Base-by-base conservation (phyloP, 495 filamentous ascomycete genomes). In the Neurospora africana region DNA sequence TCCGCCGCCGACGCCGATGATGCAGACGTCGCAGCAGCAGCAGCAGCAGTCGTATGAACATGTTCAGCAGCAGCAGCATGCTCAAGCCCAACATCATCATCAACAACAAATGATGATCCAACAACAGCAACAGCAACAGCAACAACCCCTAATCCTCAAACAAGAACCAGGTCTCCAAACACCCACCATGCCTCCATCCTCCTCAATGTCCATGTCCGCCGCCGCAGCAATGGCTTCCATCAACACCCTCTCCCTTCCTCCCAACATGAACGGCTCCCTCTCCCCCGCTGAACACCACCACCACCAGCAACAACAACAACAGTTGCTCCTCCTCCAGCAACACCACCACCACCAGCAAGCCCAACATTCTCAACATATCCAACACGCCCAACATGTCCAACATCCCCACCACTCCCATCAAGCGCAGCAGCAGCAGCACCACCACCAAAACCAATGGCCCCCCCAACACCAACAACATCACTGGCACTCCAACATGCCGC, bases 401-500 rank as follows among this genome's bases (percentile, higher is more conserved):
- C 33, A 33, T 5, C 33, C 33, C 5, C 33, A 33, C 33, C 33
- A n/a, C n/a, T n/a, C n/a, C n/a, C n/a, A n/a, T n/a, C n/a, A n/a
- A n/a, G n/a, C n/a, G n/a, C 33, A 74, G 21, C 72, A 71, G 1
- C 71, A 73, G 8, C 74, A 75, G 4, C 78, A 75, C 3, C 70
- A 58, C 0, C 70, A 71, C 37, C 70, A 61, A 21, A 36, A 68
- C 1, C 61, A 68, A 33, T 37, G 53, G n/a, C 33, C 70, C 53
- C 36, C 15, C 30, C 68, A 41, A 15, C 41, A 35, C 36, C 44
- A 40, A 13, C 41, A 40, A 23, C 43, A 68, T 21, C 41, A 71
- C n/a, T 33, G 23, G 13, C 72, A 61, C 17, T 3, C 2, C 19
- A 70, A 41, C 69, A 70, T 70, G 21, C 69, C 72, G 39, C 77